phyloP scores from a whole-genome alignment of 305 asterid species.

The Galium porrigens region DNA sequence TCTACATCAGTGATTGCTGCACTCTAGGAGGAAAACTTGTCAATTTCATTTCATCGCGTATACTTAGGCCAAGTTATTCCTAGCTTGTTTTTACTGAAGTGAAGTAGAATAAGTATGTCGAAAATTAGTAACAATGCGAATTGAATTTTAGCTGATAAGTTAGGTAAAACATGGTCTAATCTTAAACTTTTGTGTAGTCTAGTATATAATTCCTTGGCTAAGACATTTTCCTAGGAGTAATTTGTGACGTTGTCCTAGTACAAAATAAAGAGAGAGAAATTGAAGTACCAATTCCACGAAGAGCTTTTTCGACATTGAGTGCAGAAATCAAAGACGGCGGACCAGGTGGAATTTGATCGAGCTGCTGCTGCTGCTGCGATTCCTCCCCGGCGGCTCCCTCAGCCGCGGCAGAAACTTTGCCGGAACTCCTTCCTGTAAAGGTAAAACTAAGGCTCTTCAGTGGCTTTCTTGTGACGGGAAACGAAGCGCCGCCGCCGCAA shows the following conservation, averaged over 20 bases:
- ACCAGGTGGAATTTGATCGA: conserved; percentile 30
- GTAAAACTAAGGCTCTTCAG: neutral
- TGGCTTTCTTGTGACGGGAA: neutral
- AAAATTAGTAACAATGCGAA: no score
- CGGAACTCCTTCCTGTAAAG: neutral
- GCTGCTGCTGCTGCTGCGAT: conserved; percentile 7
- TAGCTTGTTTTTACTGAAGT: neutral
- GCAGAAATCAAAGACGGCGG: conserved; percentile 57
- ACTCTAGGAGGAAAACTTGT: conserved; percentile 24
- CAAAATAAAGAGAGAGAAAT: no score
- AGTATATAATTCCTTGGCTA: no score
- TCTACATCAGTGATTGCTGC: conserved; percentile 77
- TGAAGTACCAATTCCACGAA: conserved; percentile 53
- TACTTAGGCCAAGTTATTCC: neutral
- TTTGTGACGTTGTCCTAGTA: no score
- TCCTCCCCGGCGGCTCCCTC: conserved; percentile 14
- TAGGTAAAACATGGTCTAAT: no score
- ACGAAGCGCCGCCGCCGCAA: neutral
- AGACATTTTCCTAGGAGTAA: no score
- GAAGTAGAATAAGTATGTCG: no score
- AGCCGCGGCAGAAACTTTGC: conserved; percentile 14
- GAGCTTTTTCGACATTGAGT: conserved; percentile 57
- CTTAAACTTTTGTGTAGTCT: no score
- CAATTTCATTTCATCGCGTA: neutral
- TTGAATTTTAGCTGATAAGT: no score